phyloP scores from a whole-genome alignment of 257 asterid species.

The Fraxinus excelsior region DNA sequence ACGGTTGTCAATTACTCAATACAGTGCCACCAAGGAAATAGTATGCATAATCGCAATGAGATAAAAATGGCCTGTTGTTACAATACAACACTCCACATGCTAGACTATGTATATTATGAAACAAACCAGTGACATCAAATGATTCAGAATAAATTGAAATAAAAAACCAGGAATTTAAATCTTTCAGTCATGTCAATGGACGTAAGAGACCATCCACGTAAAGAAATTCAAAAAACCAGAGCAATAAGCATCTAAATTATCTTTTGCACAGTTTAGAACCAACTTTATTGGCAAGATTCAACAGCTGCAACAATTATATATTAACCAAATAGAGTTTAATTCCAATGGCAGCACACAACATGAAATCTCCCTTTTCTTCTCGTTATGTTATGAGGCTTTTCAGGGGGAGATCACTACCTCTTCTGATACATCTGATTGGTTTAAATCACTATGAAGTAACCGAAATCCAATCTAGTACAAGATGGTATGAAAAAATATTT shows the following conservation, averaged over 20 bases:
- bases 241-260: not conserved
- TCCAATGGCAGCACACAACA: too few species aligned
- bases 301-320: not conserved
- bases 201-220: not conserved
- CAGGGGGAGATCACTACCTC: too few species aligned
- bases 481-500: not conserved
- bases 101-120: not conserved
- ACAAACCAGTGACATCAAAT: not conserved
- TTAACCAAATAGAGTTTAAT: too few species aligned
- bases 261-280: too few species aligned
- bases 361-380: too few species aligned
- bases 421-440: too few species aligned
- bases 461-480: not conserved
- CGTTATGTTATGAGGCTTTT: too few species aligned
- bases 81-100: not conserved
- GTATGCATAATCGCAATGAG: not conserved
- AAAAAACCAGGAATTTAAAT: not conserved
- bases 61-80: not conserved
- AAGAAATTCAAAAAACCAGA: not conserved
- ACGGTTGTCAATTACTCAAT: conserved; percentile 1
- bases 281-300: too few species aligned
- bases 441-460: not conserved
- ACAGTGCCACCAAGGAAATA: not conserved
- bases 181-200: conserved; percentile 1
- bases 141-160: not conserved